Percentiles rank a stretch among this genome's conserved stretches.
Conservation (phyloP, 306 rosid genomes). For the Cucumis sativus region Cucumber_9930_V3 NC_026661.2:20740501-20741000, state of each 20-base stretch:
- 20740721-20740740: constrained; percentile 75
- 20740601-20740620: constrained; percentile 8
- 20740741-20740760: constrained; percentile 59
- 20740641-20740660: constrained; percentile 89
- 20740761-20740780: constrained; percentile 86
- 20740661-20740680: constrained; percentile 85
- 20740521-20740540: background rate
- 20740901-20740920: background rate
- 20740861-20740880: background rate
- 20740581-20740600: background rate
- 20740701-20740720: constrained; percentile 75
- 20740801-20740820: background rate
- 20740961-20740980: background rate
- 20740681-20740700: constrained; percentile 53
- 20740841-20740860: background rate
- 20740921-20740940: background rate
- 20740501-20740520: background rate
- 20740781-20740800: constrained; percentile 2
- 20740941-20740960: background rate
- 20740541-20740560: background rate
- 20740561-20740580: background rate
- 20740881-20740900: background rate
- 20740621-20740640: constrained; percentile 47
- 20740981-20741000: background rate
- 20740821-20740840: background rate